Evolutionary conservation across 208 protist genomes (phyloP), one percentile per base, ranked within the genome.

Genomic region (Plasmodiophora brassicae): DNA sequence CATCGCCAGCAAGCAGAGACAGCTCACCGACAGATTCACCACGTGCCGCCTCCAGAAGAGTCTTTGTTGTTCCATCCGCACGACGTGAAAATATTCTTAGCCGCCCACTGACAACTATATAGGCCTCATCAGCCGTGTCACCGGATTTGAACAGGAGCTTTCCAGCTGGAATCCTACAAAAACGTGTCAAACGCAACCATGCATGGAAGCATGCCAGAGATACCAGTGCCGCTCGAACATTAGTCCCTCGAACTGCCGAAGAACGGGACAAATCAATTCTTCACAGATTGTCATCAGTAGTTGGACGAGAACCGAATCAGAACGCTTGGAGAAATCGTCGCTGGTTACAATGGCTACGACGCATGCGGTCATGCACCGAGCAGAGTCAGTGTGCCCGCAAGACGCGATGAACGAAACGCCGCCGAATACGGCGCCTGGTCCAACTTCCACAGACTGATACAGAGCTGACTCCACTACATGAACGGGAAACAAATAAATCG

Each of bases 131-230:
- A 44, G 65, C 65, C 14, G 14, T n/a, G 65, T 78, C 65, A 5
- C 65, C 65, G 32, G 65, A 36, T 78, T 78, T 78, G n/a, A 78
- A 78, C 5, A 78, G n/a, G 32, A 78, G n/a, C n/a, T 78, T 78
- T 5, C 65, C 65, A 78, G 65, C 65, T 44, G 65, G 65, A 8
- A 78, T 38, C 65, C 65, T 78, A 5, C n/a, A 32, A 5, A 78
- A 78, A 32, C 41, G 5, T 38, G 41, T 78, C n/a, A 78, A 78
- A 78, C 32, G 65, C 65, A 38, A 78, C 5, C n/a, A 78, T 78
- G 25, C 20, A 57, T 57, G n/a, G n/a, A n/a, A n/a, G n/a, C n/a
- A n/a, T n/a, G n/a, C n/a, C n/a, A n/a, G n/a, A 78, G 14, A 5
- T 78, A 78, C 65, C 65, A 78, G n/a, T 32, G n/a, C 20, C 65